Conservation (phyloP, 2,329 filamentous ascomycete species). For the Penicillium sp. region DNA sequence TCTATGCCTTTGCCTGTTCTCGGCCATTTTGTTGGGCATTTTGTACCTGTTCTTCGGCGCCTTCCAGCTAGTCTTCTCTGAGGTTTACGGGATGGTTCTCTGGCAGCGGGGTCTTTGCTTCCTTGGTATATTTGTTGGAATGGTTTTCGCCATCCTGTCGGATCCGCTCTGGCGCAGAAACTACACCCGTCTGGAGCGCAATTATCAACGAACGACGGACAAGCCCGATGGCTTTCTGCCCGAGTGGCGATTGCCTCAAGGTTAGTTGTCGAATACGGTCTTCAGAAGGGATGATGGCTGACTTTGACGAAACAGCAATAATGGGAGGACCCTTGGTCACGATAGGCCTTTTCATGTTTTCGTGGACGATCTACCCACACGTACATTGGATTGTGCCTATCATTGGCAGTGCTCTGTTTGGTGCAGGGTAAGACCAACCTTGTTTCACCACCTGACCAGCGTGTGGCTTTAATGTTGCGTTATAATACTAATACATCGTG, state of each 20-base stretch:
- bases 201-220: slow-evolving; percentile 35
- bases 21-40: slow-evolving; percentile 79
- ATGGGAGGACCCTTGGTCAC: slow-evolving; percentile 73
- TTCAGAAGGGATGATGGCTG: background rate
- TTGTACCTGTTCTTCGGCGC: slow-evolving; percentile 90
- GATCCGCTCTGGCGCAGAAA: slow-evolving; percentile 48
- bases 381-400: slow-evolving; percentile 76
- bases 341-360: slow-evolving; percentile 81
- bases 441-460: slow-evolving; percentile 21
- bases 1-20: slow-evolving; percentile 73
- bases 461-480: background rate
- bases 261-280: slow-evolving; percentile 32
- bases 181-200: slow-evolving; percentile 41
- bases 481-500: slow-evolving; percentile 27
- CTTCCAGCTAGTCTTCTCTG: slow-evolving; percentile 73
- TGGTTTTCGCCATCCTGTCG: slow-evolving; percentile 44
- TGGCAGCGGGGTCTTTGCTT: slow-evolving; percentile 81
- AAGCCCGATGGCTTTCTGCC: slow-evolving; percentile 62
- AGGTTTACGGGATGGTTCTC: slow-evolving; percentile 69
- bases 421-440: slow-evolving; percentile 56
- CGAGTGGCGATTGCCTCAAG: slow-evolving; percentile 77
- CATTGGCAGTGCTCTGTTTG: slow-evolving; percentile 69
- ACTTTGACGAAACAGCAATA: slow-evolving; percentile 47
- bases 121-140: slow-evolving; percentile 52
- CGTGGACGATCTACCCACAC: slow-evolving; percentile 70